These are phyloP conservation scores for Moesziomyces antarcticus DNA, from an alignment of 1,284 basidiomycete species.

Conservation along the genomic window DNA sequence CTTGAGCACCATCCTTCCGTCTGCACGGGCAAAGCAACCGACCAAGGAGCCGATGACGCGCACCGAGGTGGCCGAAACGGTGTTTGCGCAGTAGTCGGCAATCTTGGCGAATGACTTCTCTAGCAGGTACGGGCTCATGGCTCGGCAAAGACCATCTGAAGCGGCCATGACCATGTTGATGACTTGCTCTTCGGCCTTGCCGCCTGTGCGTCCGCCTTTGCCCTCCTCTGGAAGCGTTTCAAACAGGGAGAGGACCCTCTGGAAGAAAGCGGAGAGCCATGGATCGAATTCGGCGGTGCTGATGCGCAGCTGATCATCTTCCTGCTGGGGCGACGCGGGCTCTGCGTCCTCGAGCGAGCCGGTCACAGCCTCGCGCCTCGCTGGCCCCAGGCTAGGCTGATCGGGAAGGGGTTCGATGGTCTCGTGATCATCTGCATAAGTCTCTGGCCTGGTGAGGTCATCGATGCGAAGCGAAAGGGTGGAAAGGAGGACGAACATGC, in stretches of 20 bases:
- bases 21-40: constrained; percentile 83
- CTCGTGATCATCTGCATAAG: constrained; percentile 46
- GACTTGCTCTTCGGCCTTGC: constrained; percentile 85
- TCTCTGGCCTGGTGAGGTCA: constrained; percentile 73
- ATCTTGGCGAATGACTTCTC: constrained; percentile 86
- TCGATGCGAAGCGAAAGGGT: constrained; percentile 85
- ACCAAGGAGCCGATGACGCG: constrained; percentile 90
- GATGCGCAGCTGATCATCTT: constrained; percentile 72
- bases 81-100: constrained; percentile 81
- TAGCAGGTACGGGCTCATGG: constrained; percentile 87
- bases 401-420: constrained; percentile 17
- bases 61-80: constrained; percentile 80
- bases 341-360: constrained; percentile 12
- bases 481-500: constrained; percentile 81
- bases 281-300: constrained; percentile 81
- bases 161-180: constrained; percentile 84
- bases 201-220: constrained; percentile 77
- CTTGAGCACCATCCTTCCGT: constrained; percentile 80
- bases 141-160: constrained; percentile 84
- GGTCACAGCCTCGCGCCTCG: constrained; percentile 8
- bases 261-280: constrained; percentile 89
- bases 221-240: constrained; percentile 95
- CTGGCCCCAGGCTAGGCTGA: constrained; percentile 46
- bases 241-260: constrained; percentile 85
- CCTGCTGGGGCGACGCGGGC: constrained; percentile 64